Conservation (phyloP, 371 early-diverging fungal species). For the Mucor sp. region DNA sequence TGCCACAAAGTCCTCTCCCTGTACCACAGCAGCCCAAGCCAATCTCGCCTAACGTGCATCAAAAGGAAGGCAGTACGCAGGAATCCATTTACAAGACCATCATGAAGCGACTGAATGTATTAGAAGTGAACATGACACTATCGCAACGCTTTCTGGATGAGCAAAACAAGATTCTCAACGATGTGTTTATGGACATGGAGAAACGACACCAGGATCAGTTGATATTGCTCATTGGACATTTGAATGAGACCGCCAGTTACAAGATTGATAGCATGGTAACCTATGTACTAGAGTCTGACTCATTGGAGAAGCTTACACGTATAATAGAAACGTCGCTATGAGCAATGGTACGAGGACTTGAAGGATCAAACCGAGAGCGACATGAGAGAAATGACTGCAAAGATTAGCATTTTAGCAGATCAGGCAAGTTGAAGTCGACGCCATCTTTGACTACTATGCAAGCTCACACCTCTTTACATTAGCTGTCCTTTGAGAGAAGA, state of each 20-base stretch:
- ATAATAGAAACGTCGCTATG: conserved; percentile 53
- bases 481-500: conserved; percentile 65
- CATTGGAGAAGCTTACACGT: too few species aligned
- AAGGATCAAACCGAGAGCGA: conserved; percentile 50
- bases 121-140: conserved; percentile 82
- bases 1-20: not conserved
- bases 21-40: conserved; percentile 3
- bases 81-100: conserved; percentile 92
- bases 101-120: conserved; percentile 75
- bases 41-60: conserved; percentile 21
- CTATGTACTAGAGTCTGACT: too few species aligned
- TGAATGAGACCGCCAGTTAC: conserved; percentile 64
- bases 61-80: conserved; percentile 28
- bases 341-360: conserved; percentile 62
- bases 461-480: not conserved
- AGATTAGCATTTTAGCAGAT: conserved; percentile 58
- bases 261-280: conserved; percentile 62
- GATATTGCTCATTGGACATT: conserved; percentile 57
- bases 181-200: conserved; percentile 69
- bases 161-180: conserved; percentile 78
- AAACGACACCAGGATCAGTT: conserved; percentile 61
- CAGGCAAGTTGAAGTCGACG: conserved; percentile 34
- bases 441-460: not conserved
- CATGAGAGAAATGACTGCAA: conserved; percentile 47
- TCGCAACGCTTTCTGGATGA: conserved; percentile 85